Evolutionary conservation across 1,284 basidiomycete genomes (phyloP).

Genomic region (Fomitopsis palustris): DNA sequence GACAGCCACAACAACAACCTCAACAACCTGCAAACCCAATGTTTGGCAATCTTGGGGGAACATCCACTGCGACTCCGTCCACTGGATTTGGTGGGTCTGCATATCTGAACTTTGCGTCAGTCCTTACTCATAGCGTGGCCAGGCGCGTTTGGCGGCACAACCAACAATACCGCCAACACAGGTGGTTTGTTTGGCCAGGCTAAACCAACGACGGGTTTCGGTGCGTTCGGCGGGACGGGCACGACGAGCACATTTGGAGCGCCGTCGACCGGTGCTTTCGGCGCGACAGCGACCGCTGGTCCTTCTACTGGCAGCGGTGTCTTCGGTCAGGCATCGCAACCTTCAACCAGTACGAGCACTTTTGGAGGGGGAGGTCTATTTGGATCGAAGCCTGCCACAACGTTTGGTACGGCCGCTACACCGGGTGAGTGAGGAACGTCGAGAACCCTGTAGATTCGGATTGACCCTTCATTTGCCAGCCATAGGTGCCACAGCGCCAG

Average conservation of each 20-base stretch:
- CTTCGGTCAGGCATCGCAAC: constrained; percentile 20
- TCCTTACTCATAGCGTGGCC: background rate
- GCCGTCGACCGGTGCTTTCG: constrained; percentile 27
- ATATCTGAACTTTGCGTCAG: background rate
- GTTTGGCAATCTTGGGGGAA: constrained; percentile 60
- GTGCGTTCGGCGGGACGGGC: constrained; percentile 51
- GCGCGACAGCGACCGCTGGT: constrained; percentile 11
- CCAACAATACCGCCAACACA: constrained; percentile 36
- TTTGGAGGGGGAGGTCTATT: constrained; percentile 35
- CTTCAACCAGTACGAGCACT: constrained; percentile 21
- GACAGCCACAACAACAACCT: constrained; percentile 47
- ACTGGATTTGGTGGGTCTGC: constrained; percentile 56
- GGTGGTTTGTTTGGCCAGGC: constrained; percentile 55
- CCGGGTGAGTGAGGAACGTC: constrained; percentile 25
- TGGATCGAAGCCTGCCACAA: constrained; percentile 46
- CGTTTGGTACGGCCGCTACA: constrained; percentile 39
- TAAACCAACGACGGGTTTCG: constrained; percentile 68
- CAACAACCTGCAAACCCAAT: constrained; percentile 73
- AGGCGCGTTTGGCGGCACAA: constrained; percentile 53
- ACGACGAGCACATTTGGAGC: constrained; percentile 35
- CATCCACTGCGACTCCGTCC: constrained; percentile 27
- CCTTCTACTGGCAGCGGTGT: constrained; percentile 11
- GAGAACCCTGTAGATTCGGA: background rate
- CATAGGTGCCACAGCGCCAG: constrained; percentile 36
- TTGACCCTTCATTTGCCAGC: background rate